Percentiles rank a stretch among this genome's conserved stretches.
Evolutionary conservation across 805 yeast genomes (phyloP).

Genomic region (Saturnispora silvae): DNA sequence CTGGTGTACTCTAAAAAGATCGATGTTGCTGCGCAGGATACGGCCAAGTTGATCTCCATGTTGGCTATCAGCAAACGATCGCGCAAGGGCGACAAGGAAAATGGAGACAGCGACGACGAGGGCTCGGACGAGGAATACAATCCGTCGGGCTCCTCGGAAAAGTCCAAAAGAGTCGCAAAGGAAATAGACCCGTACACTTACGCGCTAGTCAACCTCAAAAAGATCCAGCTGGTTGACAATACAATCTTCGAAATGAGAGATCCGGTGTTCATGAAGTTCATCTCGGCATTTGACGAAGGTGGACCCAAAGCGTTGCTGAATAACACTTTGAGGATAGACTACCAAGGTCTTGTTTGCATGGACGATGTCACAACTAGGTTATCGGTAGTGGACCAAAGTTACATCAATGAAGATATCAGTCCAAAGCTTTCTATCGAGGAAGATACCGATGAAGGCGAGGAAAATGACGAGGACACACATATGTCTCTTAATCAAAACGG

Average conservation of each 20-base stretch:
- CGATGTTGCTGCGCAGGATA: slow-evolving; percentile 29
- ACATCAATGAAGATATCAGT: no score
- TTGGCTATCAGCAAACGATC: slow-evolving; percentile 25
- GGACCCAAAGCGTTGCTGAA: slow-evolving; percentile 63
- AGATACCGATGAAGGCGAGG: no score
- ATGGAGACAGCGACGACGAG: slow-evolving; percentile 17
- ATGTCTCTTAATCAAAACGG: no score
- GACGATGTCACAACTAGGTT: slow-evolving; percentile 37
- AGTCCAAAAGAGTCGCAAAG: no score
- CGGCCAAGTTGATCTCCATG: slow-evolving; percentile 44
- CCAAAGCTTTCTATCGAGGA: no score
- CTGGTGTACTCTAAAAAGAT: slow-evolving; percentile 39
- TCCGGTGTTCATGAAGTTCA: slow-evolving; percentile 64
- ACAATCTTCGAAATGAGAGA: slow-evolving; percentile 29
- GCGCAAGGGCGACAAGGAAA: not conserved
- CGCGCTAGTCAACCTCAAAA: no score
- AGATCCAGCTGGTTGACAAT: no score
- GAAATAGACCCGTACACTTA: slow-evolving; percentile 9
- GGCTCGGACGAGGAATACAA: slow-evolving; percentile 19
- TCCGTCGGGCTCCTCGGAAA: no score
- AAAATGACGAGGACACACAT: no score
- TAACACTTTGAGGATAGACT: slow-evolving; percentile 48
- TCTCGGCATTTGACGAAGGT: slow-evolving; percentile 75
- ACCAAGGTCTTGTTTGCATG: slow-evolving; percentile 47
- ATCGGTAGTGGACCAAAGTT: no score